A percentile compares a stretch with the other conserved stretches of the same genome.
Conservation (phyloP, 257 asterid genomes). For the Rauvolfia tetraphylla region DNA sequence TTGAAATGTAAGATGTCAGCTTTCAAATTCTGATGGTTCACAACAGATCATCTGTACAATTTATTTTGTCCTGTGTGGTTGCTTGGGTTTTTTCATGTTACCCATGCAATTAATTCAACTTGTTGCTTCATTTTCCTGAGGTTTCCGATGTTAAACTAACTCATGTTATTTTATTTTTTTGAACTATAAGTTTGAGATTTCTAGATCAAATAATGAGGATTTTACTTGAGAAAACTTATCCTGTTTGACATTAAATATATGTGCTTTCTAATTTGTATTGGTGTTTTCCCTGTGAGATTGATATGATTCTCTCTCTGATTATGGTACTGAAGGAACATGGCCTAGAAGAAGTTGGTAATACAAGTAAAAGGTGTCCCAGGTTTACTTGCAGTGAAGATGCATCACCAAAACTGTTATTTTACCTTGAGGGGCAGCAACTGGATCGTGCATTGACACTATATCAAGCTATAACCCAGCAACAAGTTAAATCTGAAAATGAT, state of each 20-base stretch:
- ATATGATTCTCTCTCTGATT: constrained; percentile 16
- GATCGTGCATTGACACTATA: constrained; percentile 55
- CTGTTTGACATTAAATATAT: background rate
- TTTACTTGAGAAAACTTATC: background rate
- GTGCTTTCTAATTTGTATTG: background rate
- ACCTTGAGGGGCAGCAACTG: constrained; percentile 62
- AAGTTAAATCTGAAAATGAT: constrained; percentile 44
- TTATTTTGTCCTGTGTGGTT: background rate
- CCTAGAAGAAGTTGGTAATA: constrained; percentile 29
- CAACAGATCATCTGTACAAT: no score
- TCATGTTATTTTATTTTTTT: background rate
- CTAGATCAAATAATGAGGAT: background rate
- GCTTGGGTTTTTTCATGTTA: background rate
- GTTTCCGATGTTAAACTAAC: background rate
- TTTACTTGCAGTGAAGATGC: constrained; percentile 35
- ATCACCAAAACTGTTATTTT: constrained; percentile 50
- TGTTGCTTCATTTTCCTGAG: background rate
- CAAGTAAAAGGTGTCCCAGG: constrained; percentile 29
- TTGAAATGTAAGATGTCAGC: background rate
- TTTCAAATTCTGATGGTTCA: background rate
- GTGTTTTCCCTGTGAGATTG: background rate
- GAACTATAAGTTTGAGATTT: background rate
- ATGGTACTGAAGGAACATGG: constrained; percentile 39
- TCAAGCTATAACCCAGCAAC: constrained; percentile 61
- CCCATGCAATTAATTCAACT: background rate